Conservation (phyloP, 768 basidiomycete genomes). For the Cystofilobasidium bisporidii region DNA sequence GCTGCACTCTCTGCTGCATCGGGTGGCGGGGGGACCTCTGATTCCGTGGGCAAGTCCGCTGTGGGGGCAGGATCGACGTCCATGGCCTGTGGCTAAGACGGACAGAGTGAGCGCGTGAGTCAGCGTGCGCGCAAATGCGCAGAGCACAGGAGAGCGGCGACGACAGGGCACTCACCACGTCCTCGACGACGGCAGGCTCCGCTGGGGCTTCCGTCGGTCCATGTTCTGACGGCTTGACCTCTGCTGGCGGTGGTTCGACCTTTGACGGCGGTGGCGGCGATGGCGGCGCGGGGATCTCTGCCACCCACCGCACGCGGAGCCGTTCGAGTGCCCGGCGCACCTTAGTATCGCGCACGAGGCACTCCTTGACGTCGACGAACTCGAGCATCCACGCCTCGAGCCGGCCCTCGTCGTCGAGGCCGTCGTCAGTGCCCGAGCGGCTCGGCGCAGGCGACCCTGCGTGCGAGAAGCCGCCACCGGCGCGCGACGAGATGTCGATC, state of each 20-base stretch:
- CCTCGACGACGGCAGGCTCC: no score
- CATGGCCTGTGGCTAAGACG: not conserved
- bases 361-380: conserved; percentile 17
- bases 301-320: not conserved
- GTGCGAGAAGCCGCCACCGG: not conserved
- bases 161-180: not conserved
- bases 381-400: conserved; percentile 27
- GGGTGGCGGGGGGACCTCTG: no score
- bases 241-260: not conserved
- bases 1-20: not conserved
- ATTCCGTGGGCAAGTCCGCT: no score
- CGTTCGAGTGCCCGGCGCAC: not conserved
- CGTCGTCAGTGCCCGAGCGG: conserved; percentile 2
- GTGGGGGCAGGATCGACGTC: not conserved
- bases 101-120: not conserved
- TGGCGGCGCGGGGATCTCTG: not conserved
- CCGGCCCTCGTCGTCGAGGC: conserved; percentile 20
- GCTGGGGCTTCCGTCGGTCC: no score
- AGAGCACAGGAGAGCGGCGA: no score
- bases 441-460: not conserved
- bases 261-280: not conserved
- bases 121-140: not conserved
- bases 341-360: conserved; percentile 14
- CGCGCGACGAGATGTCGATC: not conserved
- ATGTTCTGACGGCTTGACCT: not conserved